Percentiles rank a stretch among this genome's conserved stretches.
These are phyloP conservation scores for Xerophyta viscosa DNA, from an alignment of 106 monocot genomes.

Conservation along the genomic window DNA sequence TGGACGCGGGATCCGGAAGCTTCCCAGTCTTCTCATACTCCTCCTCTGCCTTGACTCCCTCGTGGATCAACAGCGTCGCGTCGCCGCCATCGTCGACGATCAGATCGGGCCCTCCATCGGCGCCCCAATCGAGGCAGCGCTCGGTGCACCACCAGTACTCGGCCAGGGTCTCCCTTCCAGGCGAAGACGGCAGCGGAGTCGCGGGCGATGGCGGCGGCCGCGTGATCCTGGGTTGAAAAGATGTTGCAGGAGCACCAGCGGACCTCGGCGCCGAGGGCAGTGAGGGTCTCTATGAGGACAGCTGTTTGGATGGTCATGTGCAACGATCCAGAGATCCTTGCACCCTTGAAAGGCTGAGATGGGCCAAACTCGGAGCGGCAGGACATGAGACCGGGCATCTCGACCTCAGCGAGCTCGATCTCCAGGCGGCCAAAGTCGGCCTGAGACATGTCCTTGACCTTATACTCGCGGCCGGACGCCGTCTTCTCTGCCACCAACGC, in stretches of 20 bases:
- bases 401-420: conserved; percentile 96
- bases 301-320: conserved; percentile 95
- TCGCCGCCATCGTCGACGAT: conserved; percentile 89
- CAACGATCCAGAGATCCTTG: conserved; percentile 73
- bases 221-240: conserved; percentile 88
- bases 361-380: conserved; percentile 78
- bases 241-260: conserved; percentile 95
- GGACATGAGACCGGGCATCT: conserved; percentile 87
- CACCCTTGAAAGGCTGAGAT: conserved; percentile 61
- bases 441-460: conserved; percentile 86
- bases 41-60: conserved; percentile 83
- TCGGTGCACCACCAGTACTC: conserved; percentile 99
- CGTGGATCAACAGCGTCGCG: conserved; percentile 74
- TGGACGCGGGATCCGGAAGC: conserved; percentile 54
- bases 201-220: conserved; percentile 72
- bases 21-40: conserved; percentile 66
- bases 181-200: conserved; percentile 77
- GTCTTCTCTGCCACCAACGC: conserved; percentile 73
- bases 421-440: conserved; percentile 88
- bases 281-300: conserved; percentile 83
- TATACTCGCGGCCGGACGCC: conserved; percentile 67
- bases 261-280: conserved; percentile 84
- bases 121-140: conserved; percentile 72
- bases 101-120: conserved; percentile 71
- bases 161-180: conserved; percentile 88